Evolutionary conservation across 108 stramenopile genomes (phyloP).

Genomic region (Nannochloropsis salina): DNA sequence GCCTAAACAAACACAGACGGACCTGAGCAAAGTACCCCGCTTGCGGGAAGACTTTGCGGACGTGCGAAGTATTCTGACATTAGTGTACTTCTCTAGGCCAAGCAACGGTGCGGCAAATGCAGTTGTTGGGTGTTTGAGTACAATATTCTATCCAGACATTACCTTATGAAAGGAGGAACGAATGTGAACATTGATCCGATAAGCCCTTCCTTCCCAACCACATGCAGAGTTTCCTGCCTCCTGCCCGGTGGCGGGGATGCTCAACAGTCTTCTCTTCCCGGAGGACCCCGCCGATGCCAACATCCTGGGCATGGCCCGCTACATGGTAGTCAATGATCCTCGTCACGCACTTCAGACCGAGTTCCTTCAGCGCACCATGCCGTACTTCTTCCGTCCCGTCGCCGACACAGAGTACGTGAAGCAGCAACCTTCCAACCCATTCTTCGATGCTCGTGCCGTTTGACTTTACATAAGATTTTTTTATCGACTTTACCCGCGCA

Average conservation of each 20-base stretch:
- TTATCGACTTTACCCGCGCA: not conserved
- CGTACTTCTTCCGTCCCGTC: conserved; percentile 40
- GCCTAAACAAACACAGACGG: not conserved
- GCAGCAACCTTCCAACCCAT: too few relatives aligned
- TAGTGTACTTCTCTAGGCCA: conserved; percentile 3
- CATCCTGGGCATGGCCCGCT: not conserved
- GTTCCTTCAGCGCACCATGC: conserved; percentile 45
- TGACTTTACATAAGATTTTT: too few relatives aligned
- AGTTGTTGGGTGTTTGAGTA: too few relatives aligned
- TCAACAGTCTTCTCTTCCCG: not conserved
- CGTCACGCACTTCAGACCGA: conserved; percentile 47
- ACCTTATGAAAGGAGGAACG: too few relatives aligned
- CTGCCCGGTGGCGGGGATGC: not conserved
- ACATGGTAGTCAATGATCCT: conserved; percentile 15
- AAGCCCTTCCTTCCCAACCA: not conserved
- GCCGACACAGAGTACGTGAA: not conserved
- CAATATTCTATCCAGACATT: too few relatives aligned
- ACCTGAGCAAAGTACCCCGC: not conserved
- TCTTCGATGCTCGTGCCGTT: too few relatives aligned
- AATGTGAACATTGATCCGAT: too few relatives aligned
- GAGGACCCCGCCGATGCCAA: conserved; percentile 3
- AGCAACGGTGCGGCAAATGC: not conserved
- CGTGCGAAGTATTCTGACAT: not conserved
- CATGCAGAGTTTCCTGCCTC: not conserved
- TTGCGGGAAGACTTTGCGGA: not conserved